Conservation (phyloP, 768 basidiomycete species). For the Boletus sensibilis region DNA sequence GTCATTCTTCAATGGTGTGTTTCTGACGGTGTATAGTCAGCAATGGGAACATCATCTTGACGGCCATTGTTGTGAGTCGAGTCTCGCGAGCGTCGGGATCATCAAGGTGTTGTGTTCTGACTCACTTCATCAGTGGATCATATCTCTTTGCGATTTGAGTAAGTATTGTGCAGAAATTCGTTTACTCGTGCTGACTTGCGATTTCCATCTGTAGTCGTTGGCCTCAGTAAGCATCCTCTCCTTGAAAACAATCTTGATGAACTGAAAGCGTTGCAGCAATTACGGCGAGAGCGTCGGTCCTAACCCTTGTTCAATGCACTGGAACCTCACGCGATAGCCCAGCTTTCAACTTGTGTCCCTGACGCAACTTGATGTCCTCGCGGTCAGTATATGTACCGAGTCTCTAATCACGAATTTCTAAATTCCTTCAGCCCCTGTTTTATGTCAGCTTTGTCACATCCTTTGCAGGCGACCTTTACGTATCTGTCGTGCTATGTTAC, state of each 20-base stretch:
- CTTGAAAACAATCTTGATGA: neutral
- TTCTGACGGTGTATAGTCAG: slow-evolving; percentile 39
- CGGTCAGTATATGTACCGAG: slow-evolving; percentile 31
- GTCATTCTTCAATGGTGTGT: neutral
- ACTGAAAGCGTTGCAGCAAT: slow-evolving; percentile 38
- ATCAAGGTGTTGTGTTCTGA: neutral
- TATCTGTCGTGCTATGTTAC: slow-evolving; percentile 50
- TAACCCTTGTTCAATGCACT: neutral
- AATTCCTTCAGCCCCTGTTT: slow-evolving; percentile 40
- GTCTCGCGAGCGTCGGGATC: neutral
- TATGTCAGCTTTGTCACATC: slow-evolving; percentile 52
- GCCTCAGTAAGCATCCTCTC: slow-evolving; percentile 7
- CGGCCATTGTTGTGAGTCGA: slow-evolving; percentile 46
- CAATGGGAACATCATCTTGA: slow-evolving; percentile 41
- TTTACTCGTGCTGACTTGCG: neutral
- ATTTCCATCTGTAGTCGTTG: slow-evolving; percentile 1
- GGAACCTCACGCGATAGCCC: neutral
- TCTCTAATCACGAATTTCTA: neutral
- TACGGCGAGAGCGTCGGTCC: slow-evolving; percentile 49
- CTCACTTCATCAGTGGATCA: slow-evolving; percentile 27
- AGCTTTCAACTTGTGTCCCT: slow-evolving; percentile 43
- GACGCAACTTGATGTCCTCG: slow-evolving; percentile 36
- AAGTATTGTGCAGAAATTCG: slow-evolving; percentile 5
- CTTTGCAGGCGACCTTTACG: slow-evolving; percentile 50
- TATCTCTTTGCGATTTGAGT: slow-evolving; percentile 50